These are phyloP conservation scores for Lachancea sp. DNA, from an alignment of 805 yeast species.

Conservation along the genomic window DNA sequence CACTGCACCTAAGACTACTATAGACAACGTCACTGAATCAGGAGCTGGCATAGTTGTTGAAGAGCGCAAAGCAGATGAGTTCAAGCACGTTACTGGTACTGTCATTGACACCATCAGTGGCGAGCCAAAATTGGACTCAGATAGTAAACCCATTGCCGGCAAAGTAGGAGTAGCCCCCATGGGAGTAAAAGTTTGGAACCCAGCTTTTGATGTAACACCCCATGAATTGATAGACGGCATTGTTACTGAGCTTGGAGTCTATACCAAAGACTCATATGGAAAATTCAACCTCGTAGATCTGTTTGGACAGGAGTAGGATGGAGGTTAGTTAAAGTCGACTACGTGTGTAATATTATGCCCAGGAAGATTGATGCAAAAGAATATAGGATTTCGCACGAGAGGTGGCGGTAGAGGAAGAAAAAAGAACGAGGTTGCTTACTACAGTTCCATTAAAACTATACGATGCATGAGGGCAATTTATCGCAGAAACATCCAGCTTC, in stretches of 20 bases:
- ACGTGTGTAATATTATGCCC: too few species aligned
- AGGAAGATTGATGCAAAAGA: too few species aligned
- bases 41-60: slow-evolving; percentile 83
- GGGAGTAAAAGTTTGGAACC: slow-evolving; percentile 87
- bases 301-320: slow-evolving; percentile 19
- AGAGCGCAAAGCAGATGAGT: slow-evolving; percentile 75
- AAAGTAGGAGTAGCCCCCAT: slow-evolving; percentile 81
- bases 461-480: too few species aligned
- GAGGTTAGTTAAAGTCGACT: too few species aligned
- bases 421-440: too few species aligned
- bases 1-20: slow-evolving; percentile 92
- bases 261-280: slow-evolving; percentile 46
- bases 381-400: too few species aligned
- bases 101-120: slow-evolving; percentile 34
- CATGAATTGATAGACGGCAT: slow-evolving; percentile 76
- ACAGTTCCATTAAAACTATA: too few species aligned
- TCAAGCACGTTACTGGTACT: slow-evolving; percentile 71
- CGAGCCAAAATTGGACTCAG: slow-evolving; percentile 19
- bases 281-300: slow-evolving; percentile 39
- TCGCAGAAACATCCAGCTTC: too few species aligned
- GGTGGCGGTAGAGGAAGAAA: too few species aligned
- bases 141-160: slow-evolving; percentile 33
- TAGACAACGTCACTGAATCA: slow-evolving; percentile 56
- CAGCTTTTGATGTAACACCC: slow-evolving; percentile 93
- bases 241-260: slow-evolving; percentile 71